These are phyloP conservation scores for Chalciporus pseudorubinellus DNA, from an alignment of 768 basidiomycete genomes.

Conservation along the genomic window DNA sequence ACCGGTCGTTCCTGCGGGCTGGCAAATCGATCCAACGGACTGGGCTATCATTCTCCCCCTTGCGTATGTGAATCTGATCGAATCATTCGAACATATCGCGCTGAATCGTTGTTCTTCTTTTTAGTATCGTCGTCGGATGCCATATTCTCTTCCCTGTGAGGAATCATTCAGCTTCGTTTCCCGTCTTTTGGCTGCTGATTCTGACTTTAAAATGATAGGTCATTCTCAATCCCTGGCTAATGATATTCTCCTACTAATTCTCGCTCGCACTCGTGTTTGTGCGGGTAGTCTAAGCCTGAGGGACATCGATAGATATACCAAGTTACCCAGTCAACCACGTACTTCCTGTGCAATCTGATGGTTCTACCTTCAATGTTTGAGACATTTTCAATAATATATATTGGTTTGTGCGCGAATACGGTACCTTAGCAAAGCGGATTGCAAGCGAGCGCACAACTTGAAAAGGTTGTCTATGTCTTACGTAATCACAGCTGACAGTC, in stretches of 20 bases:
- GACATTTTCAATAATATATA: too few relatives aligned
- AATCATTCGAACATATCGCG: background rate
- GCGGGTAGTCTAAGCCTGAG: background rate
- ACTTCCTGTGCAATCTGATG: background rate
- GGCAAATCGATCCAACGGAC: conserved; percentile 55
- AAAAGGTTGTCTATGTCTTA: too few relatives aligned
- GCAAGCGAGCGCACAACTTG: too few relatives aligned
- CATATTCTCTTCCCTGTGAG: conserved; percentile 77
- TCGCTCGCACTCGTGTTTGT: background rate
- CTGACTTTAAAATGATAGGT: conserved; percentile 44
- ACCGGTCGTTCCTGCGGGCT: conserved; percentile 57
- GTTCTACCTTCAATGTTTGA: too few relatives aligned
- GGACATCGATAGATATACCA: too few relatives aligned
- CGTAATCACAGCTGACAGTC: background rate
- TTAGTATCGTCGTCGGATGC: conserved; percentile 51
- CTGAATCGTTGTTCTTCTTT: background rate
- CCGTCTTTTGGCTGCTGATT: conserved; percentile 27
- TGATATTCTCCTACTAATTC: conserved; percentile 67
- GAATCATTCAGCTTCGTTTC: conserved; percentile 12
- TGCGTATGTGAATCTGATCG: conserved; percentile 36
- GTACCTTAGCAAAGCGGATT: too few relatives aligned
- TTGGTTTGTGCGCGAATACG: too few relatives aligned
- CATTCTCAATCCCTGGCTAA: conserved; percentile 84
- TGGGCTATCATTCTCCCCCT: conserved; percentile 80
- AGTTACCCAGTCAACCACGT: too few relatives aligned